Evolutionary conservation across 1,139 yeast species (phyloP).

Genomic region (Protomyces inundatus): DNA sequence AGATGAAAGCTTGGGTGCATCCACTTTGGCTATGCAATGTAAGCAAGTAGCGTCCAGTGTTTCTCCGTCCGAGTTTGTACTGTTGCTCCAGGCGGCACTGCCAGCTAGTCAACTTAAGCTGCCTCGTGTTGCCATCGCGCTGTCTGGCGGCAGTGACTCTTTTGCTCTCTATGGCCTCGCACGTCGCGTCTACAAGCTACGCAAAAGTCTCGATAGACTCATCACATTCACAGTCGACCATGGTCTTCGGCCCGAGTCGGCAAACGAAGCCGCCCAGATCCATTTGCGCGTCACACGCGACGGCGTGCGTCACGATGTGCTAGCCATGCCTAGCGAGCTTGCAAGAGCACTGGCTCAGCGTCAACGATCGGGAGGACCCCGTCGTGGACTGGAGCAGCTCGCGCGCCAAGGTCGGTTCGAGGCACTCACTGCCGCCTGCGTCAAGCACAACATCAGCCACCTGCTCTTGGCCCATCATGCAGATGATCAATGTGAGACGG

Average conservation of each 20-base stretch:
- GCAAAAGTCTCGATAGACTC: conserved; percentile 33
- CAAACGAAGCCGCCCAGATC: conserved; percentile 47
- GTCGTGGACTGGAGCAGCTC: conserved; percentile 48
- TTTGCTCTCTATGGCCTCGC: conserved; percentile 55
- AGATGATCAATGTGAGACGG: conserved; percentile 71
- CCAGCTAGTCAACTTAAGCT: not conserved
- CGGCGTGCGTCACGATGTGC: conserved; percentile 22
- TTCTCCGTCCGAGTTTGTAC: no score
- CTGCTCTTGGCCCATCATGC: conserved; percentile 61
- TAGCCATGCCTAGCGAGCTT: not conserved
- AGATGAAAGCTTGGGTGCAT: no score
- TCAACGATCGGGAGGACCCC: conserved; percentile 29
- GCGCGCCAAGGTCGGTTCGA: conserved; percentile 55
- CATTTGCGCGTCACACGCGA: not conserved
- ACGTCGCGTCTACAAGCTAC: conserved; percentile 8
- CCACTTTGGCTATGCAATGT: no score
- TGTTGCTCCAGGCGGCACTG: no score
- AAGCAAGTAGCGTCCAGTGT: no score
- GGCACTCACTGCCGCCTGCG: conserved; percentile 43
- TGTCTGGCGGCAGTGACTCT: conserved; percentile 81
- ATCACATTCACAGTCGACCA: conserved; percentile 59
- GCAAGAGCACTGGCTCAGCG: conserved; percentile 5
- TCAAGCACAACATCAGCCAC: conserved; percentile 36
- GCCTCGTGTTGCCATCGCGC: conserved; percentile 41
- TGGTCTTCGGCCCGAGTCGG: conserved; percentile 47